Conservation (phyloP, 495 filamentous ascomycete genomes). For the Aspergillus ellipticus region DNA sequence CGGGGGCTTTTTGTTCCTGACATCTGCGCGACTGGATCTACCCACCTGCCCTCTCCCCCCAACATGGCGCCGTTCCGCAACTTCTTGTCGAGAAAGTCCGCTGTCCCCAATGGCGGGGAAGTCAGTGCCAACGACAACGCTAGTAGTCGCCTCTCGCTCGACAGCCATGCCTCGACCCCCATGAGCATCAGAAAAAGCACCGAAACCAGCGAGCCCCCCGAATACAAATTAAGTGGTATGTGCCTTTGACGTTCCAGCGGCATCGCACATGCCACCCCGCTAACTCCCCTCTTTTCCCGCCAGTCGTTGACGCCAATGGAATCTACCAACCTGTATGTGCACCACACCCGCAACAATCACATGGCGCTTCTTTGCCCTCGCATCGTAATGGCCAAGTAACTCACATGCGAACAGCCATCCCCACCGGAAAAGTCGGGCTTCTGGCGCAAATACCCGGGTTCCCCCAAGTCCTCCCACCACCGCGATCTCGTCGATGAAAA, state of each 20-base stretch:
- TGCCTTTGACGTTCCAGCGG: neutral
- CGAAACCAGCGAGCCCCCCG: constrained; percentile 54
- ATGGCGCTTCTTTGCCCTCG: neutral
- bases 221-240: constrained; percentile 83
- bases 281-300: constrained; percentile 5
- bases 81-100: constrained; percentile 60
- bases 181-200: constrained; percentile 58
- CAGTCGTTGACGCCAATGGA: constrained; percentile 95
- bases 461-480: constrained; percentile 66
- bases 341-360: constrained; percentile 1
- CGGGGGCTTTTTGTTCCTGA: neutral
- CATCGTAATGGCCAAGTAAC: constrained; percentile 18
- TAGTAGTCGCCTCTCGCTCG: constrained; percentile 47
- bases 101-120: constrained; percentile 38
- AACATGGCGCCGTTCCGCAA: constrained; percentile 75
- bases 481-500: constrained; percentile 69
- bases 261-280: constrained; percentile 1
- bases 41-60: neutral
- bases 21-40: constrained; percentile 1
- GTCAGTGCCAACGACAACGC: constrained; percentile 44
- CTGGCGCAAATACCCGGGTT: constrained; percentile 72
- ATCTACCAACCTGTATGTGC: constrained; percentile 84
- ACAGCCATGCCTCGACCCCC: constrained; percentile 30
- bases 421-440: constrained; percentile 81
- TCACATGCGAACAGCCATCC: constrained; percentile 61